These are phyloP conservation scores for Corynascus novoguineensis DNA, from an alignment of 495 filamentous ascomycete genomes.

Conservation along the genomic window DNA sequence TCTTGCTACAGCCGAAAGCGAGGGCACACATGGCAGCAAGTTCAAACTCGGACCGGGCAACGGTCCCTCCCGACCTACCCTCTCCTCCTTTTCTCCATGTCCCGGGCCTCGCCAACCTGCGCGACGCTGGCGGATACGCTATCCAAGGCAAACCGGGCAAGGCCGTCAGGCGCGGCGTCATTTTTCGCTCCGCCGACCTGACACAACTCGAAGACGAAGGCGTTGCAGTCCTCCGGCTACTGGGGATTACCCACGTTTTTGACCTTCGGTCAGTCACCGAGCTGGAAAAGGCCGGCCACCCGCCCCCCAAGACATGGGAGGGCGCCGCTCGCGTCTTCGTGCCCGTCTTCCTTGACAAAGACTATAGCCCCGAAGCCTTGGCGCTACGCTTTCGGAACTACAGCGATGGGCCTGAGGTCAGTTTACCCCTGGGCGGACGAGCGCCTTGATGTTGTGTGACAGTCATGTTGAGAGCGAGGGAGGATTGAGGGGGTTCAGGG, in stretches of 20 bases:
- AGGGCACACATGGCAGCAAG: too few relatives aligned
- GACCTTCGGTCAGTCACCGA: constrained; percentile 58
- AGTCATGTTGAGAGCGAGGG: too few relatives aligned
- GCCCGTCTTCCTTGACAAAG: constrained; percentile 54
- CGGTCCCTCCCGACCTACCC: constrained; percentile 20
- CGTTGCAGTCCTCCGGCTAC: constrained; percentile 42
- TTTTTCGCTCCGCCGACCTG: constrained; percentile 57
- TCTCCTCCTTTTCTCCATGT: constrained; percentile 49
- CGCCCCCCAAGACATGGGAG: constrained; percentile 38
- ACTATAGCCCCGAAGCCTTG: constrained; percentile 50
- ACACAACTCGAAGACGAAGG: constrained; percentile 47
- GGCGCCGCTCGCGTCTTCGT: constrained; percentile 49
- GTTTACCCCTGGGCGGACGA: constrained; percentile 9
- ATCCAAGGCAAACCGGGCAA: constrained; percentile 28
- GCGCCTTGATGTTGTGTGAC: too few relatives aligned
- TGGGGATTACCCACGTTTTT: constrained; percentile 58
- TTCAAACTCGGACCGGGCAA: not conserved
- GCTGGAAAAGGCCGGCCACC: constrained; percentile 28
- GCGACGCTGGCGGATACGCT: constrained; percentile 54
- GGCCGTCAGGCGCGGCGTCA: constrained; percentile 41
- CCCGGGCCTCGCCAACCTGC: constrained; percentile 53
- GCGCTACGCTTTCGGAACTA: constrained; percentile 47
- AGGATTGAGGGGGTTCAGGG: too few relatives aligned
- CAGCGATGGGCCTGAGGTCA: constrained; percentile 40
- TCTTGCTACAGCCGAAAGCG: too few relatives aligned